Evolutionary conservation across 2,329 filamentous ascomycete genomes (phyloP).

Genomic region (Nemania sp.): DNA sequence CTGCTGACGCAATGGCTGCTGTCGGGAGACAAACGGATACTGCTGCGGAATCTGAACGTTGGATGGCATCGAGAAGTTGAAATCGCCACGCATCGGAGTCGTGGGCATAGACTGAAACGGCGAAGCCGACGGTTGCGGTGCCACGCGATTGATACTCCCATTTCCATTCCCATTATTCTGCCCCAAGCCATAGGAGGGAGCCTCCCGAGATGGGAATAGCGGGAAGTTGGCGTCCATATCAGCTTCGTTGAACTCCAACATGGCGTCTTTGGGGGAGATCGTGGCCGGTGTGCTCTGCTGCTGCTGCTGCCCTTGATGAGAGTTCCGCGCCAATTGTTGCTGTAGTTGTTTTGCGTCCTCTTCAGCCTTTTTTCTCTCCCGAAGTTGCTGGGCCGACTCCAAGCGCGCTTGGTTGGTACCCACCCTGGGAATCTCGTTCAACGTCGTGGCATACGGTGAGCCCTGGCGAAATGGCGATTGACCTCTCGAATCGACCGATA

Average conservation of each 20-base stretch:
- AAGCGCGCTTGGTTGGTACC: slow-evolving; percentile 46
- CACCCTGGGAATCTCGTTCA: slow-evolving; percentile 50
- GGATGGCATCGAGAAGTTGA: slow-evolving; percentile 45
- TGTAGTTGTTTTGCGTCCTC: slow-evolving; percentile 57
- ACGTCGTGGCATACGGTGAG: slow-evolving; percentile 61
- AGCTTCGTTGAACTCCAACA: slow-evolving; percentile 80
- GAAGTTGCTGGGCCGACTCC: slow-evolving; percentile 61
- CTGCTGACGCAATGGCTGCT: slow-evolving; percentile 32
- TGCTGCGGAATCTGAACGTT: slow-evolving; percentile 42
- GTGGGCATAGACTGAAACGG: slow-evolving; percentile 36
- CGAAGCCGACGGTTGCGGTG: slow-evolving; percentile 36
- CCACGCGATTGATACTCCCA: slow-evolving; percentile 24
- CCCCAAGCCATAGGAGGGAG: slow-evolving; percentile 47
- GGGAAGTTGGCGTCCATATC: slow-evolving; percentile 73
- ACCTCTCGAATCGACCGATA: slow-evolving; percentile 59
- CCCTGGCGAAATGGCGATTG: slow-evolving; percentile 81
- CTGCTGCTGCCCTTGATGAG: slow-evolving; percentile 46
- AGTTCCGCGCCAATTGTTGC: slow-evolving; percentile 47
- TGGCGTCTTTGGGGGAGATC: slow-evolving; percentile 91
- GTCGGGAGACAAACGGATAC: slow-evolving; percentile 44
- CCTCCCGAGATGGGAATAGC: slow-evolving; percentile 69
- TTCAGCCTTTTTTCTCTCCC: slow-evolving; percentile 65
- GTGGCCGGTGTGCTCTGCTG: slow-evolving; percentile 69
- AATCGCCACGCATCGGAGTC: slow-evolving; percentile 37
- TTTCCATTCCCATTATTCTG: slow-evolving; percentile 29